These are phyloP conservation scores for Cupressus sempervirens DNA, from an alignment of 75 land plant species.

Conservation along the genomic window DNA sequence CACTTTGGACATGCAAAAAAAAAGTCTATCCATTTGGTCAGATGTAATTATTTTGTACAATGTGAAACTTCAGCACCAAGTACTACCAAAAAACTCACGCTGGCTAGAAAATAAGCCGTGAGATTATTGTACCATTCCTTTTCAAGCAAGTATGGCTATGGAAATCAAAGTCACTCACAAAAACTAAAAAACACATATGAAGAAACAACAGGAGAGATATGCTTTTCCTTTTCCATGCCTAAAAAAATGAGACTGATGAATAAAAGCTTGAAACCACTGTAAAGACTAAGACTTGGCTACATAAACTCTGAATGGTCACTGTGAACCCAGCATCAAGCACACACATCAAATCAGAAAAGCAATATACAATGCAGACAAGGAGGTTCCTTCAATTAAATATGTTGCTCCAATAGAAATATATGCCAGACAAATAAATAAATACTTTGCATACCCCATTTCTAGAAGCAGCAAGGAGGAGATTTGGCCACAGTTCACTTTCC, in stretches of 20 bases:
- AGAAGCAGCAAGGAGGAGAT: conserved; percentile 76
- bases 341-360: neutral
- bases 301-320: neutral
- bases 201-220: neutral
- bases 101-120: neutral
- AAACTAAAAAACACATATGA: neutral
- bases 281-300: neutral
- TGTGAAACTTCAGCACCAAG: neutral
- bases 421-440: neutral
- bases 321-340: neutral
- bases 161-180: neutral
- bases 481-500: conserved; percentile 99
- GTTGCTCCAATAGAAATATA: neutral
- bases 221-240: neutral
- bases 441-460: conserved; percentile 53
- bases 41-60: neutral
- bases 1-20: neutral
- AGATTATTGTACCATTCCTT: neutral
- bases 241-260: neutral
- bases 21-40: neutral
- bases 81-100: neutral
- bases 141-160: neutral
- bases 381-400: neutral
- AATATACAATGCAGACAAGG: neutral
- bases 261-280: neutral